Evolutionary conservation across 805 yeast genomes (phyloP).

Genomic region (Komagataella phaffii): DNA sequence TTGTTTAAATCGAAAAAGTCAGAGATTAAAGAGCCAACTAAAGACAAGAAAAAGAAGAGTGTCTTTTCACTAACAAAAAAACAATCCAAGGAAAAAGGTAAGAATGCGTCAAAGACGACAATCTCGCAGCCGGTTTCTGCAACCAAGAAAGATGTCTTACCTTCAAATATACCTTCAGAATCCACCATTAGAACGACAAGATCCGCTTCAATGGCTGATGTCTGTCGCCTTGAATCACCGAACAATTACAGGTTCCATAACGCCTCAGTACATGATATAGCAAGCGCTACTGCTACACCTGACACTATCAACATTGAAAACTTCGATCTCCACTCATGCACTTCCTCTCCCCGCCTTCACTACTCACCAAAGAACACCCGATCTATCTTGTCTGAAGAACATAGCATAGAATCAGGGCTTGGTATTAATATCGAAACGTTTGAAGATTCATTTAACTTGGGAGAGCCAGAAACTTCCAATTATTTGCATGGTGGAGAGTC

Average conservation of each 20-base stretch:
- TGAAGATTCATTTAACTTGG: background rate
- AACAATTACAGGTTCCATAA: background rate
- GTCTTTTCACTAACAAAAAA: background rate
- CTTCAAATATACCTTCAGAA: background rate
- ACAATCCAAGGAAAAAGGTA: background rate
- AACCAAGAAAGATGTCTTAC: background rate
- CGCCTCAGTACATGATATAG: background rate
- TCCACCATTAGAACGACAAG: background rate
- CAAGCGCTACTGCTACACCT: background rate
- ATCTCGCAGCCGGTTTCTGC: background rate
- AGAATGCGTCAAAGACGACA: background rate
- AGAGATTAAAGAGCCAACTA: background rate
- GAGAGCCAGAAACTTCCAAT: background rate
- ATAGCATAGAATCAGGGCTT: background rate
- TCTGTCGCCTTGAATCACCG: background rate
- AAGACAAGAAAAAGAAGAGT: background rate
- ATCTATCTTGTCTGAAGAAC: background rate
- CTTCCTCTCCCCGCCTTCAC: background rate
- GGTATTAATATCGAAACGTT: conserved; percentile 1
- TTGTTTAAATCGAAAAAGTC: background rate
- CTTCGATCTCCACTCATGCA: background rate
- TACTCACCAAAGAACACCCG: background rate
- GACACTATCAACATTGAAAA: background rate
- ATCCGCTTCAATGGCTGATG: background rate
- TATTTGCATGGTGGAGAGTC: conserved; percentile 35